Evolutionary conservation across 257 asterid genomes (phyloP).

Genomic region (Fraxinus cuspidata): DNA sequence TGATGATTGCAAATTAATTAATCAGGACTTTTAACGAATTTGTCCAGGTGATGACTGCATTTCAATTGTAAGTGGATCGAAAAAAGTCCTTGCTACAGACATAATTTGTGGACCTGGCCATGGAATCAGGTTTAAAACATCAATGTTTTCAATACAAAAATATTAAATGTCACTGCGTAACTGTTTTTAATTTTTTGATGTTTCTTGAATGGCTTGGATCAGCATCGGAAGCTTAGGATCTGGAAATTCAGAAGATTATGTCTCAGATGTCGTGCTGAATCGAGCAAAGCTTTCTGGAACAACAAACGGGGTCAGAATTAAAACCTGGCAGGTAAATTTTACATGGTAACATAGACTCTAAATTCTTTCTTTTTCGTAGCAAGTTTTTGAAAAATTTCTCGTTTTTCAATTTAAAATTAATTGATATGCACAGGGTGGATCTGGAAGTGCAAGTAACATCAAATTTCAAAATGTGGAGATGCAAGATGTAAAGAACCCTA

Average conservation of each 20-base stretch:
- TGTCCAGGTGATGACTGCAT: constrained; percentile 79
- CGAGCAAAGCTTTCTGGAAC: constrained; percentile 71
- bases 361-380: too few relatives aligned
- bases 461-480: constrained; percentile 62
- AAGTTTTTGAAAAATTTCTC: not conserved
- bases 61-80: constrained; percentile 68
- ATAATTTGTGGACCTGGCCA: constrained; percentile 93
- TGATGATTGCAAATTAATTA: too few relatives aligned
- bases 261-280: constrained; percentile 58
- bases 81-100: constrained; percentile 40
- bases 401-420: not conserved
- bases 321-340: constrained; percentile 77
- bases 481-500: constrained; percentile 71
- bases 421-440: constrained; percentile 64
- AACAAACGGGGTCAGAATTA: constrained; percentile 80
- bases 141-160: not conserved
- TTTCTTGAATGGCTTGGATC: not conserved
- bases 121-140: constrained; percentile 69
- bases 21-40: not conserved
- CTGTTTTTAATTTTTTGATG: not conserved
- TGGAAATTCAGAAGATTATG: constrained; percentile 55
- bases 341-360: not conserved
- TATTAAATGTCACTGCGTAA: not conserved
- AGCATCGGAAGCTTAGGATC: constrained; percentile 80
- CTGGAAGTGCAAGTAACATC: constrained; percentile 81